These are phyloP conservation scores for Fusarium sp. DNA, from an alignment of 2,329 filamentous ascomycete genomes.

Conservation along the genomic window DNA sequence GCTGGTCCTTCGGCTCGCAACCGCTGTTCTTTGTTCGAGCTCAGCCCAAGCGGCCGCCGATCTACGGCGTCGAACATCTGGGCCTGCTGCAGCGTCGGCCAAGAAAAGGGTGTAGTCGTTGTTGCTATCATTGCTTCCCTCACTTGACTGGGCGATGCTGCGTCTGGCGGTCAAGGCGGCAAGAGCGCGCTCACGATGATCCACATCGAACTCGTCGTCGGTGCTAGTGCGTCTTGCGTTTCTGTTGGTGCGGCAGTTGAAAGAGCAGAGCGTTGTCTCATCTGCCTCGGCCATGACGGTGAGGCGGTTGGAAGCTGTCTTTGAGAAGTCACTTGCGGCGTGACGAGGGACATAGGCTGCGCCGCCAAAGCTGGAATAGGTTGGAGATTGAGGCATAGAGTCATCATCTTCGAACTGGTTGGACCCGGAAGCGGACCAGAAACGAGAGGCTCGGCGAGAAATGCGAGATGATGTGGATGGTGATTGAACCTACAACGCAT, in stretches of 20 bases:
- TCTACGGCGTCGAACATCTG: conserved; percentile 17
- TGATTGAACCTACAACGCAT: conserved; percentile 5
- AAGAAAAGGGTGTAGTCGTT: conserved; percentile 49
- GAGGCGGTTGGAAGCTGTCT: conserved; percentile 40
- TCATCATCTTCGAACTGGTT: conserved; percentile 37
- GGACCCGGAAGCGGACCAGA: conserved; percentile 44
- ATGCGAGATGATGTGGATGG: conserved; percentile 26
- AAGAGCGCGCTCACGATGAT: conserved; percentile 39
- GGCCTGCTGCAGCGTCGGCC: conserved; percentile 31
- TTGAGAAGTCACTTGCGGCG: conserved; percentile 52
- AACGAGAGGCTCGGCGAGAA: conserved; percentile 43
- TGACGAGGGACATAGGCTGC: conserved; percentile 51
- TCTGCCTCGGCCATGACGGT: conserved; percentile 40
- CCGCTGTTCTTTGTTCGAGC: conserved; percentile 27
- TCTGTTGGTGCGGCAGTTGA: conserved; percentile 18
- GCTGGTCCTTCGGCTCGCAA: conserved; percentile 22
- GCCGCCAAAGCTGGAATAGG: conserved; percentile 21
- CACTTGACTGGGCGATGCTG: conserved; percentile 24
- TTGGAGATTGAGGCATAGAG: conserved; percentile 16
- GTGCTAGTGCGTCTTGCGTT: conserved; percentile 15
- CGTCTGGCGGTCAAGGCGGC: conserved; percentile 28
- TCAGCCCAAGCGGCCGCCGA: conserved; percentile 43
- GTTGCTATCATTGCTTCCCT: conserved; percentile 12
- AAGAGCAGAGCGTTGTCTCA: conserved; percentile 46
- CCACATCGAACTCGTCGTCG: conserved; percentile 31